phyloP scores from a whole-genome alignment of 2,329 filamentous ascomycete species.

The Ophiostoma fasciatum region DNA sequence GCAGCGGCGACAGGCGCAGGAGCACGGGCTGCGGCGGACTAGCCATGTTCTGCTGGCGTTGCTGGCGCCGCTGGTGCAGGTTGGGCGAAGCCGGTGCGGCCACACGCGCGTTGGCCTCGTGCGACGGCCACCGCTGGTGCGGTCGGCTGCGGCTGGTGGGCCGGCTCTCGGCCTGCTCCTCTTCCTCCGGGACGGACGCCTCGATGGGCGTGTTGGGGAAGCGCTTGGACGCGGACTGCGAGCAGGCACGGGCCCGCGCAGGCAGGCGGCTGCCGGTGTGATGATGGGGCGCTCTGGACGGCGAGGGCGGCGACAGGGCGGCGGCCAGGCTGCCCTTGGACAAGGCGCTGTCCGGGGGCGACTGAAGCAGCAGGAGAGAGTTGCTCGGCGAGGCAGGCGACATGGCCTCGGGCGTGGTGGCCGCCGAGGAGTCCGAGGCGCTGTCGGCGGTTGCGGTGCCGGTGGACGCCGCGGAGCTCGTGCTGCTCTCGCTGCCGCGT shows the following conservation, averaged over 20 bases:
- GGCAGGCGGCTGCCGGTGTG: neutral
- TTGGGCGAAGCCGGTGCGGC: constrained; percentile 1
- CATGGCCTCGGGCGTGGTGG: constrained; percentile 9
- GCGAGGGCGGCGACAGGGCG: neutral
- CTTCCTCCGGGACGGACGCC: constrained; percentile 6
- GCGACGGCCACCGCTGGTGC: neutral
- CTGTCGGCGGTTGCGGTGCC: constrained; percentile 3
- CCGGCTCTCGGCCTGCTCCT: neutral
- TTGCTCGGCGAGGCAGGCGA: constrained; percentile 7
- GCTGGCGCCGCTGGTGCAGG: constrained; percentile 8
- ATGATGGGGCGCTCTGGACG: neutral
- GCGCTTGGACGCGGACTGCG: constrained; percentile 2
- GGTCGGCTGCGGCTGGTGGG: neutral
- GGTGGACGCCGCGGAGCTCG: constrained; percentile 4
- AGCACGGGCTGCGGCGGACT: constrained; percentile 5
- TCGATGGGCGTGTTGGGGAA: constrained; percentile 7
- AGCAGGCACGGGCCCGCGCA: constrained; percentile 1
- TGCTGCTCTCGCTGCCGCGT: constrained; percentile 10
- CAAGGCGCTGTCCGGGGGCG: neutral
- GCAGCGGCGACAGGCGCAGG: constrained; percentile 4
- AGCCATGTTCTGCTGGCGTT: constrained; percentile 7
- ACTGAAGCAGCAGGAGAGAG: constrained; percentile 1
- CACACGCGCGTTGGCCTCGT: too few species aligned
- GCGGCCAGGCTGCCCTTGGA: neutral
- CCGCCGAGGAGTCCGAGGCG: constrained; percentile 5